Base-by-base conservation (phyloP, 768 basidiomycete genomes). In the Phylloporus scabripes region DNA sequence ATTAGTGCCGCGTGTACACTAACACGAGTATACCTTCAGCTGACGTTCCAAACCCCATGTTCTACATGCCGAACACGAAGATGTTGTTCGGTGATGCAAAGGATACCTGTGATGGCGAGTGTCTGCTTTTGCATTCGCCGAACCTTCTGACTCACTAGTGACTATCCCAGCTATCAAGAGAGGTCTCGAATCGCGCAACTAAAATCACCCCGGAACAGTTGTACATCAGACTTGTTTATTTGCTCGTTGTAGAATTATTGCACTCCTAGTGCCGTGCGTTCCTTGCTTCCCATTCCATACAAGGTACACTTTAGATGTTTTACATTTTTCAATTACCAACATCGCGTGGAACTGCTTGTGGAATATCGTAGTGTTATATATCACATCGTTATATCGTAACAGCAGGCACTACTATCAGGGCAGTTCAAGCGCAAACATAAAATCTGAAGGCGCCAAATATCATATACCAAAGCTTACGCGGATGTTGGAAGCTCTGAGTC, bases 51-150 rank as follows among this genome's bases (percentile, higher is more conserved):
- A 93, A 93, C 64, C 91, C 91, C 17, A 87, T 93, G 85, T 93
- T 93, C 75, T 93, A 87, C 68, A 89, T 91, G 85, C 80, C 83
- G 18, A 83, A 85, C 39, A 87, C 91, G 20, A 87, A 84, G 71
- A 93, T 93, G 92, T 59, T 93, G 53, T 93, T 93, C 58, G 91
- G 92, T 38, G 92, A 93, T 65, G 92, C 92, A 29, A 92, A 91
- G 63, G 86, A 88, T 59, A 87, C 85, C 26, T 92, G 91, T 58
- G 92, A 93, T 66, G 90, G 87, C 85, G 51, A 56, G 72, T 55
- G 28, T 51, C 23, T 39, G 18, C 24, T 12, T 14, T 48, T 28
- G n/a, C 24, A 8, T 5, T 26, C 20, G 6, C 15, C 9, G 20
- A 20, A 23, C 1, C 18, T 17, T 23, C 36, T n/a, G 5, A n/a